Evolutionary conservation across 2,329 filamentous ascomycete genomes (phyloP), one percentile per base, ranked within the genome.

Genomic region (Whalleya microplaca): DNA sequence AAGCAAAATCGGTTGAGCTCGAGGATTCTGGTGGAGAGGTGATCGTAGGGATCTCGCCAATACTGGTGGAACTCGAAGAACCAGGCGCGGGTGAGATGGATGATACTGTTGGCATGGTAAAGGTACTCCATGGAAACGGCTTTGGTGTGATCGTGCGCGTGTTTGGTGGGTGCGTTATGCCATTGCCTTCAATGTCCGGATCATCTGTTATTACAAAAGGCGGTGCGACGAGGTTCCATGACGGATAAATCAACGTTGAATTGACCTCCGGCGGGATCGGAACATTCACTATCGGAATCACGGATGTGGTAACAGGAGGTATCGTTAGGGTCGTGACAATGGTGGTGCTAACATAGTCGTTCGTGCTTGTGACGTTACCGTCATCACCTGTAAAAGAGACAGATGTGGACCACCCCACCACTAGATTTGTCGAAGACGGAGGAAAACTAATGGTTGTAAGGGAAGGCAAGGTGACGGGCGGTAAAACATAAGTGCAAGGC

Each of bases 201-300:
- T 46, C 43, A n/a, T 52, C 20, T 4, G 42, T 52, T 12, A 52
- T 46, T 14, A 42, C 41, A 32, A 42, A 45, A 14, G 43, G 43
- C 7, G 49, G 43, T 21, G 43, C 29, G 19, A 19, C 19, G 8
- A 52, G 19, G 21, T 32, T 46, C n/a, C 29, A 45, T 14, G 49
- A 40, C 6, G 45, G n/a, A 32, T 29, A 46, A n/a, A 52, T 20
- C 5, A 45, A 3, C 5, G 43, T 20, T 12, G 42, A 19, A 12
- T 52, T 46, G n/a, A 5, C 23, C 2, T 16, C 41, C n/a, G 23
- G n/a, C 7, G 16, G 12, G 12, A 52, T 3, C 40, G 29, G 43
- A 20, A 23, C 18, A 20, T 52, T 52, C 29, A 20, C 41, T 6
- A 52, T 18, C 1, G 23, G 21, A 23, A 46, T 29, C 6, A 21